These are phyloP conservation scores for Oryza coarctata DNA, from an alignment of 176 grass and related monocot species.

Conservation along the genomic window DNA sequence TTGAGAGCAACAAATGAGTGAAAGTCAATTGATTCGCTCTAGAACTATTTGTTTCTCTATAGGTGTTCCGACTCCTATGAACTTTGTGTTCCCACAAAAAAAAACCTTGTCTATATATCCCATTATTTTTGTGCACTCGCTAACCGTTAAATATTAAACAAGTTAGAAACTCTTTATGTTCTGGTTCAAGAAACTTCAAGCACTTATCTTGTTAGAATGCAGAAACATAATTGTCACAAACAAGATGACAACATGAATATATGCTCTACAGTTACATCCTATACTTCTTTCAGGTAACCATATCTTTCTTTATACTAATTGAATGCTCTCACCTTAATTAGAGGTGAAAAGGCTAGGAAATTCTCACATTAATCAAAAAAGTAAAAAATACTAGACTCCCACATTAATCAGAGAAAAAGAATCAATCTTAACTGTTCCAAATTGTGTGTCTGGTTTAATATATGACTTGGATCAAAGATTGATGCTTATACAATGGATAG, in stretches of 20 bases:
- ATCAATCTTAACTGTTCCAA: background rate
- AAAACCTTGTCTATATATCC: conserved; percentile 7
- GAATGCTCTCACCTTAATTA: background rate
- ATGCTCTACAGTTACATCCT: conserved; percentile 2
- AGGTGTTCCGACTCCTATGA: conserved; percentile 6
- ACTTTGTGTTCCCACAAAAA: background rate
- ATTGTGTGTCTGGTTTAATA: background rate
- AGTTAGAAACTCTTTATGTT: conserved; percentile 25
- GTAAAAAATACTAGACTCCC: background rate
- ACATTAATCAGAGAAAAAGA: background rate
- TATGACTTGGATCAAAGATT: background rate
- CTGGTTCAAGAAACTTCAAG: conserved; percentile 15
- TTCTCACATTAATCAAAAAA: background rate
- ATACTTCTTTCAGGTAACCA: conserved; percentile 13
- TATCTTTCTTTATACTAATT: background rate
- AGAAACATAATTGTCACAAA: background rate
- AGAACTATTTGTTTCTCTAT: conserved; percentile 15
- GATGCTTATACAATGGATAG: background rate
- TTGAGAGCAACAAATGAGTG: conserved; percentile 11
- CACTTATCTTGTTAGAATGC: conserved; percentile 1
- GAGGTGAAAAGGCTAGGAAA: background rate
- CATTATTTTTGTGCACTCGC: background rate
- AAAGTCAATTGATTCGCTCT: conserved; percentile 16
- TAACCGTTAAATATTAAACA: conserved; percentile 24
- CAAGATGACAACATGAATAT: background rate